A percentile compares a stretch with the other conserved stretches of the same genome.
Evolutionary conservation across 2,329 filamentous ascomycete genomes (phyloP).

Genomic region (Penicillium sp.): DNA sequence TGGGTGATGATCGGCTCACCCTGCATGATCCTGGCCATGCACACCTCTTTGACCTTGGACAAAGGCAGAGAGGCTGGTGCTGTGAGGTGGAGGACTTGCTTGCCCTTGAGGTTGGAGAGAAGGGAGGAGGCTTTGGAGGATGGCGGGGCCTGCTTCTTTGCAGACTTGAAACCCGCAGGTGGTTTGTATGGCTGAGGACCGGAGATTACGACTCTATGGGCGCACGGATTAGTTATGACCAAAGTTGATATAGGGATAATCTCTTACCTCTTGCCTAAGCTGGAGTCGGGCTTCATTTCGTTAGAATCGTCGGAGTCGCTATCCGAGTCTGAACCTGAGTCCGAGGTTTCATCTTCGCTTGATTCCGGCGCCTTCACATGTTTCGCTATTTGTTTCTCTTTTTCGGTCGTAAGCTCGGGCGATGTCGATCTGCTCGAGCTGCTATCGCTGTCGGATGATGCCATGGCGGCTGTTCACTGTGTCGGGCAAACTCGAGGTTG

Average conservation of each 20-base stretch:
- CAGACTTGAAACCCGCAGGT: conserved; percentile 43
- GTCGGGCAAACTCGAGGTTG: not conserved
- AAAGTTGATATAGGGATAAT: too few species aligned
- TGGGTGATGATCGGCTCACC: conserved; percentile 44
- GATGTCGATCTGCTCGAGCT: conserved; percentile 29
- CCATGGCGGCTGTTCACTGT: conserved; percentile 17
- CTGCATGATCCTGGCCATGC: conserved; percentile 40
- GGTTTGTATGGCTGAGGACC: conserved; percentile 41
- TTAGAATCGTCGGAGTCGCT: conserved; percentile 19
- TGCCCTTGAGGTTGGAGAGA: conserved; percentile 42
- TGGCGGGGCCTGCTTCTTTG: conserved; percentile 32
- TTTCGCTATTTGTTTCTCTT: conserved; percentile 22
- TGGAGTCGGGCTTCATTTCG: conserved; percentile 19
- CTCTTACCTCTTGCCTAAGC: conserved; percentile 20
- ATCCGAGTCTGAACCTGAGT: conserved; percentile 18
- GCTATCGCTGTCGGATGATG: conserved; percentile 26
- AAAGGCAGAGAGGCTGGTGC: conserved; percentile 46
- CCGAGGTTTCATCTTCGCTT: conserved; percentile 18
- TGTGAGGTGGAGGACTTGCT: conserved; percentile 50
- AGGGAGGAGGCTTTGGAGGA: conserved; percentile 34
- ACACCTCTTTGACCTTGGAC: conserved; percentile 45
- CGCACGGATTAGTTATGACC: not conserved
- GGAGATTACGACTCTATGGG: conserved; percentile 21
- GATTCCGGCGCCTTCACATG: conserved; percentile 20
- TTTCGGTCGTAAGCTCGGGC: conserved; percentile 23